Evolutionary conservation across 345 rosid genomes (phyloP).

Genomic region (Populus alba): DNA sequence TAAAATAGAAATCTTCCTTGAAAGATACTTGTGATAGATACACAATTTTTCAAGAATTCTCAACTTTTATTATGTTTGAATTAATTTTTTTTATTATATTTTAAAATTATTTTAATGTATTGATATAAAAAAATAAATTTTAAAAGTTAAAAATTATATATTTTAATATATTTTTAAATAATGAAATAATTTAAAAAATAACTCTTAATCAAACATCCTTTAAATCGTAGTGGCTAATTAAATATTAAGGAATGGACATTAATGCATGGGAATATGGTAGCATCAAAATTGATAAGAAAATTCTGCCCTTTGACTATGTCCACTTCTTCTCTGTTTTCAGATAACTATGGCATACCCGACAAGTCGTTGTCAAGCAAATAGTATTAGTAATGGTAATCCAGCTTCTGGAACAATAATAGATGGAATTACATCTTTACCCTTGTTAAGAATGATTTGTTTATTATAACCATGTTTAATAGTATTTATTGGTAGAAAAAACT

Average conservation of each 20-base stretch:
- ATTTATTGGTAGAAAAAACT: neutral
- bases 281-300: neutral
- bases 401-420: neutral
- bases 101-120: too few species aligned
- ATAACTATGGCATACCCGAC: neutral
- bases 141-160: neutral
- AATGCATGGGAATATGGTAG: neutral
- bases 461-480: neutral
- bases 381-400: neutral
- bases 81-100: too few species aligned
- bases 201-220: too few species aligned
- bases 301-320: neutral
- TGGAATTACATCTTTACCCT: neutral
- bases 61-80: too few species aligned
- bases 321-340: neutral
- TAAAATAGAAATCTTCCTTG: too few species aligned
- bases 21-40: neutral
- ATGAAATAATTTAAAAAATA: too few species aligned
- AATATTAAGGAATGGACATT: too few species aligned
- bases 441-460: neutral
- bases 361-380: neutral
- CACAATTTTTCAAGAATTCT: too few species aligned
- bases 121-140: too few species aligned
- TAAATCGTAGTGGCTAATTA: too few species aligned
- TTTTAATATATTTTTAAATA: too few species aligned